phyloP scores from a whole-genome alignment of 352 stramenopile genomes.

The Thalassiosira livingstoniorum region DNA sequence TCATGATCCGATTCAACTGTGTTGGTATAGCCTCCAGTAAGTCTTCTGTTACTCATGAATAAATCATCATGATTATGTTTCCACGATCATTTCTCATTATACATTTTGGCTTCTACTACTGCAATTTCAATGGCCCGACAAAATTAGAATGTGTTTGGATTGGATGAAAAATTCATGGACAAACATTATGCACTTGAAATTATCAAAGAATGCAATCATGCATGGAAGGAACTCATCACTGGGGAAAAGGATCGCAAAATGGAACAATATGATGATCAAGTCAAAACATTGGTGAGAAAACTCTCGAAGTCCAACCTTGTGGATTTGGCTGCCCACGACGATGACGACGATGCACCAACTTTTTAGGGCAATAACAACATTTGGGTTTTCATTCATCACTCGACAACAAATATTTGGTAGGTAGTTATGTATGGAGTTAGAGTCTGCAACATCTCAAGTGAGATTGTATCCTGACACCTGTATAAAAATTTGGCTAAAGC shows the following conservation, averaged over 20 bases:
- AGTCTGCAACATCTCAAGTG: constrained; percentile 2
- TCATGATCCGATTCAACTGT: too few relatives aligned
- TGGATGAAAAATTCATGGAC: constrained; percentile 92
- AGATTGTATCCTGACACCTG: too few relatives aligned
- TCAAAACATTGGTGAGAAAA: constrained; percentile 80
- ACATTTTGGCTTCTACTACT: not conserved
- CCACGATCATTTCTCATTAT: not conserved
- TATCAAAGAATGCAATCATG: constrained; percentile 89
- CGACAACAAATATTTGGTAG: not conserved
- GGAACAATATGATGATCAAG: constrained; percentile 64
- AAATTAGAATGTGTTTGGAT: constrained; percentile 94
- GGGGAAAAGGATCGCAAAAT: constrained; percentile 88
- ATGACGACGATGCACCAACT: constrained; percentile 63
- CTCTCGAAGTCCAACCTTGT: constrained; percentile 80
- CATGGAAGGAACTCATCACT: constrained; percentile 87
- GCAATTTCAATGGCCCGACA: too few relatives aligned
- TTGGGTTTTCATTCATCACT: not conserved
- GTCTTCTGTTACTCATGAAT: too few relatives aligned
- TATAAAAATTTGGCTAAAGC: too few relatives aligned
- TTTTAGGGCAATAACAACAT: constrained; percentile 48
- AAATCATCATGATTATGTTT: too few relatives aligned
- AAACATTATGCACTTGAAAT: constrained; percentile 86
- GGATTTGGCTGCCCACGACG: constrained; percentile 62
- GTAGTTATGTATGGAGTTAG: too few relatives aligned
- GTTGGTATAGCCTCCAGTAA: too few relatives aligned